Evolutionary conservation across 2,329 filamentous ascomycete species (phyloP).

Genomic region (Penicillium sp.): DNA sequence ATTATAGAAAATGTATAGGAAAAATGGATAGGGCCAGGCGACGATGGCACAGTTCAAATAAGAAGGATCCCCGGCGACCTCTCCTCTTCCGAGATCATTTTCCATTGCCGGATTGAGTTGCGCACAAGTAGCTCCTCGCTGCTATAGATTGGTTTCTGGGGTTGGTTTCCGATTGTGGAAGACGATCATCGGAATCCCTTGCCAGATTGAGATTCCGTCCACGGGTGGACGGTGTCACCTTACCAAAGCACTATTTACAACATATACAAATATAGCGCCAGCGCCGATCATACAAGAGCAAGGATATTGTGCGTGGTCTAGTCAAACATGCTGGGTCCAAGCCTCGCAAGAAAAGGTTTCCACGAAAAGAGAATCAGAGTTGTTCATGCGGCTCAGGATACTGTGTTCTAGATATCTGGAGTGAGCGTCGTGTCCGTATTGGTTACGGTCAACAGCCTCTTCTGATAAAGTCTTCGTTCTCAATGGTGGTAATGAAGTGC

Average conservation of each 20-base stretch:
- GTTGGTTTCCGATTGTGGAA: slow-evolving; percentile 12
- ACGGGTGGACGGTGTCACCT: background rate
- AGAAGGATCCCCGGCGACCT: background rate
- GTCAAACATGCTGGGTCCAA: background rate
- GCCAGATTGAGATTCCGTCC: slow-evolving; percentile 4
- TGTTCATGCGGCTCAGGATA: background rate
- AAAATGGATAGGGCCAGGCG: background rate
- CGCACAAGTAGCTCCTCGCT: background rate
- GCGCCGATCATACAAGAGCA: background rate
- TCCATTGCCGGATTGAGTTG: slow-evolving; percentile 1
- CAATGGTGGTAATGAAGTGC: background rate
- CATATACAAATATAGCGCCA: background rate
- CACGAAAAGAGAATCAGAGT: background rate
- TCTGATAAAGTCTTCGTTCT: too few relatives aligned
- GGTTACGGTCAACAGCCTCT: background rate
- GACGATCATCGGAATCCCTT: slow-evolving; percentile 14
- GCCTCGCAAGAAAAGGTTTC: background rate
- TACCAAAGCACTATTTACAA: background rate
- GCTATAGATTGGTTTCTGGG: slow-evolving; percentile 1
- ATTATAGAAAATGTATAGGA: background rate
- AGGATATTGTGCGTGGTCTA: background rate
- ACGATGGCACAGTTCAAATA: slow-evolving; percentile 4
- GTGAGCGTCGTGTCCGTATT: background rate
- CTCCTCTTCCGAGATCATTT: background rate
- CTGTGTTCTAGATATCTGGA: background rate